Base-by-base conservation (phyloP, 2,329 filamentous ascomycete genomes). In the Ilyonectria sp. region DNA sequence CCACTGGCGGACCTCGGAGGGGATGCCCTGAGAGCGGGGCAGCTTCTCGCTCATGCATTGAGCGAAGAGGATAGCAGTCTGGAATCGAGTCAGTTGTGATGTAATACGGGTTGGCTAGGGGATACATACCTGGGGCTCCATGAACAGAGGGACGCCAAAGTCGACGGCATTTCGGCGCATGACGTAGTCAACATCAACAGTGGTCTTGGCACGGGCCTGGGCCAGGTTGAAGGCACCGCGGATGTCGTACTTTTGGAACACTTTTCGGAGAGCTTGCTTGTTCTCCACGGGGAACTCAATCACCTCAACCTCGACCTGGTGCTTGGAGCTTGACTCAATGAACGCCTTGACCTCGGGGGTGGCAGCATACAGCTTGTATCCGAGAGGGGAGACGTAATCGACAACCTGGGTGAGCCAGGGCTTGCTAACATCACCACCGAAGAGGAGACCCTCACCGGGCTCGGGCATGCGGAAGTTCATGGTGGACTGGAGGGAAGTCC, bases 401-500 rank as follows among this genome's bases (percentile, higher is more conserved):
- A 96, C 93, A 67, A 98, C 92, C 78, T 90, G 88, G 67, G 91
- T 89, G 65, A 99, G 88, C 82, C 90, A 90, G 67, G 91, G 81
- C 82, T 91, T 92, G 74, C 85, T 86, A 68, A 90, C 84, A 80
- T 98, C 94, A 75, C 96, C 96, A 71, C 96, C 96, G 73, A 99
- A 94, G 60, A 99, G 91, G 66, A 99, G 91, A 84, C 96, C 95
- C 87, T 98, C 94, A 73, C 96, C 96, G 60, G 94, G 93, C 82
- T 97, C 92, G 49, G 96, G 96, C 77, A 98, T 90, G 75, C 95
- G 94, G 93, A 98, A 98, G 90, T 98, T 99, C 95, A 98, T 99
- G 76, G 94, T 95, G 21, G 94, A 96, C 84, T 99, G 96, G 69
- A 97, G 87, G 19, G 95, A 97, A 29, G 95, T 88, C 96, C 96